phyloP scores from a whole-genome alignment of 352 stramenopile genomes.

The Globisporangium parvum region DNA sequence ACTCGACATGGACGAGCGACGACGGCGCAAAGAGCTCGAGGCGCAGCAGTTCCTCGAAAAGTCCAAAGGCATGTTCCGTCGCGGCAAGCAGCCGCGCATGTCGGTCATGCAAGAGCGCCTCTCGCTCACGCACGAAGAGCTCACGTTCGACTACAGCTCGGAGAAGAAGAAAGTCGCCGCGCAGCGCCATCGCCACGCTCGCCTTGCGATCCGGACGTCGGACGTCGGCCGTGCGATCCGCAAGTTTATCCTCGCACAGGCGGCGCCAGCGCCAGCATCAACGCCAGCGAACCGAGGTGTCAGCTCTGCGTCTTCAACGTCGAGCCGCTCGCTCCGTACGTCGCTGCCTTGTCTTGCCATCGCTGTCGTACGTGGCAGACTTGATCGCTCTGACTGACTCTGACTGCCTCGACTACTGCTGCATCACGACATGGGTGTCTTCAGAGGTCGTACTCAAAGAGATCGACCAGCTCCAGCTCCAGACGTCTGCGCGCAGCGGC shows the following conservation, averaged over 20 bases:
- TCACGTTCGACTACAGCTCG: slow-evolving; percentile 13
- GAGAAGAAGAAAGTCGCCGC: slow-evolving; percentile 3
- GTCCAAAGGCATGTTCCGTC: slow-evolving; percentile 10
- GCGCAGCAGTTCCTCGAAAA: slow-evolving; percentile 35
- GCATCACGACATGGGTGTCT: not conserved
- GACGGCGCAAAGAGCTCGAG: slow-evolving; percentile 27
- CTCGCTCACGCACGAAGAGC: slow-evolving; percentile 31
- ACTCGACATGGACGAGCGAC: slow-evolving; percentile 39
- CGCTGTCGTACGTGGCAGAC: not conserved
- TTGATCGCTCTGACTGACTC: not conserved
- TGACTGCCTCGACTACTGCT: too few species aligned
- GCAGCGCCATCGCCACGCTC: not conserved
- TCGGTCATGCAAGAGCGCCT: slow-evolving; percentile 47
- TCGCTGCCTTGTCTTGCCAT: not conserved
- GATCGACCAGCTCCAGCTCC: slow-evolving; percentile 35
- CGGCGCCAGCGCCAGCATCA: slow-evolving; percentile 3
- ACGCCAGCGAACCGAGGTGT: not conserved
- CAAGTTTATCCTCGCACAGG: slow-evolving; percentile 39
- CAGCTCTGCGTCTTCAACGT: not conserved
- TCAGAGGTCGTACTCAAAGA: slow-evolving; percentile 46
- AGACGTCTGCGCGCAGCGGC: slow-evolving; percentile 7
- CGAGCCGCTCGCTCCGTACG: slow-evolving; percentile 15
- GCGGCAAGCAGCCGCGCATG: slow-evolving; percentile 19
- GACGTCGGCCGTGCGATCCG: slow-evolving; percentile 35
- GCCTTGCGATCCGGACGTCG: slow-evolving; percentile 15